These are phyloP conservation scores for Pythium guiyangense DNA, from an alignment of 352 stramenopile genomes.

Conservation along the genomic window DNA sequence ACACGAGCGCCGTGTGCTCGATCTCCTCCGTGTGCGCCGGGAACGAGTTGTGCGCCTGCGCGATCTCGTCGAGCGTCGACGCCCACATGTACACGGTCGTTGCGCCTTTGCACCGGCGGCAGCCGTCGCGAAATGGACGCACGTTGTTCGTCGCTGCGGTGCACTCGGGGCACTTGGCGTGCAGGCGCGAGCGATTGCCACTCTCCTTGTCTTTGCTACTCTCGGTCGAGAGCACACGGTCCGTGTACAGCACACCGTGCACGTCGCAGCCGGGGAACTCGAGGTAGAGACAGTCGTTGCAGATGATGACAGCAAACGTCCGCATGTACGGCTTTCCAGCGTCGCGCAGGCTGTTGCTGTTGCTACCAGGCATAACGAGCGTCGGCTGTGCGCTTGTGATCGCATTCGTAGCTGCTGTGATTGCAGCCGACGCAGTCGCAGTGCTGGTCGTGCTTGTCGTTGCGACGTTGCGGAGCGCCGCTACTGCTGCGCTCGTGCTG, in stretches of 20 bases:
- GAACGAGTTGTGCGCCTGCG: slow-evolving; percentile 63
- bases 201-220: slow-evolving; percentile 8
- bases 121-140: slow-evolving; percentile 78
- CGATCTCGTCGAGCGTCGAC: slow-evolving; percentile 57
- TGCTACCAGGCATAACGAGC: neutral
- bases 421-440: neutral
- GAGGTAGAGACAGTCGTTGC: slow-evolving; percentile 76
- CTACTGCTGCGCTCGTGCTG: slow-evolving; percentile 7
- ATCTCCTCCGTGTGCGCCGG: slow-evolving; percentile 56
- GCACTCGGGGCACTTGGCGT: slow-evolving; percentile 84
- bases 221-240: slow-evolving; percentile 26
- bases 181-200: slow-evolving; percentile 11
- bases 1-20: slow-evolving; percentile 70
- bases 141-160: slow-evolving; percentile 81
- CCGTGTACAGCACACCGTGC: slow-evolving; percentile 78
- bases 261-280: slow-evolving; percentile 87
- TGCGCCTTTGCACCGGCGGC: slow-evolving; percentile 69
- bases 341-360: neutral
- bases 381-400: neutral
- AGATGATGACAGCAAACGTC: slow-evolving; percentile 77
- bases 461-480: neutral
- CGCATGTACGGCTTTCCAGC: slow-evolving; percentile 26
- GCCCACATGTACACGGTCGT: slow-evolving; percentile 75
- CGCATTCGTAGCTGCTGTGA: neutral
- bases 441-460: slow-evolving; percentile 5